Base-by-base conservation (phyloP, 139 green algal species). In the Penium margaritaceum region DNA sequence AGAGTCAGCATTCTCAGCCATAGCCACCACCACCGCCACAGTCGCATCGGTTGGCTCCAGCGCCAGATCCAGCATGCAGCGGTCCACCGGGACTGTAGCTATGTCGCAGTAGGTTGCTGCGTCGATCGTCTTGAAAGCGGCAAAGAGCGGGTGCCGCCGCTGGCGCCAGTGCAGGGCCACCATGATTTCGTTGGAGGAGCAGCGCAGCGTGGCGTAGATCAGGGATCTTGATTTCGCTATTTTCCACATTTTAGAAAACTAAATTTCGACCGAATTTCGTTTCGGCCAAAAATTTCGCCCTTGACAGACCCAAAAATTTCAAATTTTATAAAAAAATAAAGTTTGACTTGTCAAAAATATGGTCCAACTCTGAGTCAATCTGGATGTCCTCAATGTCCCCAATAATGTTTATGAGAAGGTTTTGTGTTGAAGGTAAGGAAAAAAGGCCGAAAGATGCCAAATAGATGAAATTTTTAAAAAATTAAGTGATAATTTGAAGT, bases 61-160 rank as follows among this genome's bases (percentile, higher is more conserved):
- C 29, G 68, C 76, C 70, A 90, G 54, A 68, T 91, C 87, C 67
- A 90, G 41, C 44, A 91, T 77, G 14, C 69, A 79, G 6, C 87
- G 71, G 19, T 91, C 83, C 67, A 89, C 70, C 27, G 81, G 64
- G 36, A 88, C 70, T 4, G 83, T 90, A n/a, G 76, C 81, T 24
- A 92, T 89, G 41, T 92, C 87, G 27, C 34, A 65, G 75, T 90
- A 92, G 46, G 79, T 73, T 1, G 32, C 53, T 2, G 86, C 86
- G 61, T 92, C 87, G 2, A 90, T 54, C 27, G 80, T 88, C 21
- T 80, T 71, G 77, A 92, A 91, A 24, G 84, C 79, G 24, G 63
- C 75, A 44, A 82, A 77, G n/a, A 90, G 82, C 29, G 87, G 78
- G 76, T 92, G 85, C 30, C 80, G 67, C 4, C 60, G 58, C 33